Evolutionary conservation across 257 asterid species (phyloP).

Genomic region (Ophiorrhiza pumila): DNA sequence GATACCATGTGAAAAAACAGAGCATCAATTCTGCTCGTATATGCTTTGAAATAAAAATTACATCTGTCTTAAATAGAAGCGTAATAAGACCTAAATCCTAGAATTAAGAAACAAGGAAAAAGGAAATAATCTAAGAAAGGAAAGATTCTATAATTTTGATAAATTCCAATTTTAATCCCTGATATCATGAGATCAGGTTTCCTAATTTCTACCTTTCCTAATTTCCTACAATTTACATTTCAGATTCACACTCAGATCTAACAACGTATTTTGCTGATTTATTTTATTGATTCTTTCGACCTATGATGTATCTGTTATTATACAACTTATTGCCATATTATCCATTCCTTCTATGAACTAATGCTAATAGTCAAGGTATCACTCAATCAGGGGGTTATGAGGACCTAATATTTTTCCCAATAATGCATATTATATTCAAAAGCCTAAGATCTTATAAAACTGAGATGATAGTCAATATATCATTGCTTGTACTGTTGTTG

Average conservation of each 20-base stretch:
- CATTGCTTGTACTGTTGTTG: background rate
- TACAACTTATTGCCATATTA: background rate
- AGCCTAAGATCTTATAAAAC: background rate
- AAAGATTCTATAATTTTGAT: too few relatives aligned
- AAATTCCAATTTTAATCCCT: too few relatives aligned
- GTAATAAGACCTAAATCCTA: too few relatives aligned
- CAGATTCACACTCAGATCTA: background rate
- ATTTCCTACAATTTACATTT: background rate
- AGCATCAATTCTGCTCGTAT: too few relatives aligned
- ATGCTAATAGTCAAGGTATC: background rate
- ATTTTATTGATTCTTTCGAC: background rate
- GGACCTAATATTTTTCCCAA: background rate
- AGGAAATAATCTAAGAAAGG: too few relatives aligned
- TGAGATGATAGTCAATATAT: background rate
- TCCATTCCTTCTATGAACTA: background rate
- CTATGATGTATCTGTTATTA: background rate
- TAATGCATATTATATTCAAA: background rate
- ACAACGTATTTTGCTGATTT: background rate
- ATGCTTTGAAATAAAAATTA: too few relatives aligned
- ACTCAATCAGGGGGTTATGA: background rate
- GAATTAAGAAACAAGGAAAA: too few relatives aligned
- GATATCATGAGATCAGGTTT: background rate
- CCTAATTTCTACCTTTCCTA: background rate
- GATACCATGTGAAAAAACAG: too few relatives aligned
- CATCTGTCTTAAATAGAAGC: too few relatives aligned